phyloP scores from a whole-genome alignment of 192 early-diverging fungal species.

The Phycomyces nitens region DNA sequence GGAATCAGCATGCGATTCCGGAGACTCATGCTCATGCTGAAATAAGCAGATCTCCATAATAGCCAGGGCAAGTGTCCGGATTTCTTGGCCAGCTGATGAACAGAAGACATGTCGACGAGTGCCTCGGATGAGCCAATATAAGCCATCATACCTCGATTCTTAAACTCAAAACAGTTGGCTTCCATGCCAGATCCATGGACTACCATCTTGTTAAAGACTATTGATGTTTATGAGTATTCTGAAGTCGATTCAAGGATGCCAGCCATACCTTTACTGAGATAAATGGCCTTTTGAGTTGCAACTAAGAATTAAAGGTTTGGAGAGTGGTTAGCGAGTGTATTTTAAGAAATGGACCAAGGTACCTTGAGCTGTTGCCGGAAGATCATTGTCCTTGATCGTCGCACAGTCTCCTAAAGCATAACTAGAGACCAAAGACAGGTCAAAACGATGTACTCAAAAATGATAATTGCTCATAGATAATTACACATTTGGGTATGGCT shows the following conservation, averaged over 20 bases:
- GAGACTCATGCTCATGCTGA: constrained; percentile 60
- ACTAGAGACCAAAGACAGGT: constrained; percentile 31
- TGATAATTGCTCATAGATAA: too few species aligned
- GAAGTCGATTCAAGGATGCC: neutral
- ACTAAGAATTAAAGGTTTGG: constrained; percentile 32
- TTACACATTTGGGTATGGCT: constrained; percentile 55
- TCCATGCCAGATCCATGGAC: constrained; percentile 21
- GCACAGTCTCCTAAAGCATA: constrained; percentile 92
- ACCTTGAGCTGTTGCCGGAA: constrained; percentile 85
- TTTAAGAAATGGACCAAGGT: neutral
- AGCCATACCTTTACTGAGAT: constrained; percentile 50
- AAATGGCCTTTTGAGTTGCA: constrained; percentile 71
- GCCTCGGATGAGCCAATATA: constrained; percentile 63
- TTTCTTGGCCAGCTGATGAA: constrained; percentile 46
- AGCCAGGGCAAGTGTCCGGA: constrained; percentile 52
- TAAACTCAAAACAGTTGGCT: constrained; percentile 51
- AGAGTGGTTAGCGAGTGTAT: neutral
- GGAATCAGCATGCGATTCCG: constrained; percentile 75
- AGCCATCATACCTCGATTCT: constrained; percentile 63
- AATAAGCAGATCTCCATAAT: constrained; percentile 73
- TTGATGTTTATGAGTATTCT: neutral
- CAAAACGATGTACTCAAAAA: neutral
- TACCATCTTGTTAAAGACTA: constrained; percentile 25
- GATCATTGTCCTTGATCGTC: constrained; percentile 67
- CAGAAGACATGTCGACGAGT: constrained; percentile 53